Evolutionary conservation across 2,329 filamentous ascomycete species (phyloP).

Genomic region (Trichophyton simii): DNA sequence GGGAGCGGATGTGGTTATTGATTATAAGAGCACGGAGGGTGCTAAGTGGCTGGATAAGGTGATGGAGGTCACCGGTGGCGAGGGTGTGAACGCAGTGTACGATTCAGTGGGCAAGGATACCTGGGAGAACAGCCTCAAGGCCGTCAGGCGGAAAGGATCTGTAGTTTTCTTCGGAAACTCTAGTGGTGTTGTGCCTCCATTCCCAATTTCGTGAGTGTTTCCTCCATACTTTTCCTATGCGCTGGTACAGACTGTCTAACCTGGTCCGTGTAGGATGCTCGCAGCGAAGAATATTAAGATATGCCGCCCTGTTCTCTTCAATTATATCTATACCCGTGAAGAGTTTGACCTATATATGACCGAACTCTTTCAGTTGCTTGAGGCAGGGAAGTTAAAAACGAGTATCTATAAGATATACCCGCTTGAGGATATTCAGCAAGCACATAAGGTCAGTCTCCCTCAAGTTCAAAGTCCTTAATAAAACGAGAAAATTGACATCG

Average conservation of each 20-base stretch:
- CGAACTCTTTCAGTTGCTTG: slow-evolving; percentile 62
- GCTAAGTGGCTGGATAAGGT: slow-evolving; percentile 66
- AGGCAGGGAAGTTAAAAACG: slow-evolving; percentile 56
- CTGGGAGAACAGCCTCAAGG: slow-evolving; percentile 64
- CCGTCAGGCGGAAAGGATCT: slow-evolving; percentile 63
- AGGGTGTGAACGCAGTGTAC: slow-evolving; percentile 66
- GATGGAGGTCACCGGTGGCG: slow-evolving; percentile 68
- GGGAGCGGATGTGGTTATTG: slow-evolving; percentile 60
- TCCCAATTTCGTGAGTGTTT: slow-evolving; percentile 46
- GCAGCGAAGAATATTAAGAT: slow-evolving; percentile 65
- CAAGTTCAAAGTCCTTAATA: neutral
- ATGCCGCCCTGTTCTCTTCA: slow-evolving; percentile 59
- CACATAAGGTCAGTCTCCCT: slow-evolving; percentile 43
- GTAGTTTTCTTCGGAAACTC: slow-evolving; percentile 74
- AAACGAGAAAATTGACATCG: neutral
- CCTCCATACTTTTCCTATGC: neutral
- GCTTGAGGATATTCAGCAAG: slow-evolving; percentile 56
- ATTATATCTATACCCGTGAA: slow-evolving; percentile 56
- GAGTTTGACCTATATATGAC: slow-evolving; percentile 58
- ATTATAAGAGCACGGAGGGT: slow-evolving; percentile 73
- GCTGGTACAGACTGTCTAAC: slow-evolving; percentile 8
- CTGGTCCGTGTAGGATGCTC: slow-evolving; percentile 36
- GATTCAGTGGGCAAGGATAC: slow-evolving; percentile 78
- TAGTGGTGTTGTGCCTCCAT: slow-evolving; percentile 62
- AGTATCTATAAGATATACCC: slow-evolving; percentile 66